Conservation (phyloP, 352 stramenopile species). For the Phytophthora tentaculata region DNA sequence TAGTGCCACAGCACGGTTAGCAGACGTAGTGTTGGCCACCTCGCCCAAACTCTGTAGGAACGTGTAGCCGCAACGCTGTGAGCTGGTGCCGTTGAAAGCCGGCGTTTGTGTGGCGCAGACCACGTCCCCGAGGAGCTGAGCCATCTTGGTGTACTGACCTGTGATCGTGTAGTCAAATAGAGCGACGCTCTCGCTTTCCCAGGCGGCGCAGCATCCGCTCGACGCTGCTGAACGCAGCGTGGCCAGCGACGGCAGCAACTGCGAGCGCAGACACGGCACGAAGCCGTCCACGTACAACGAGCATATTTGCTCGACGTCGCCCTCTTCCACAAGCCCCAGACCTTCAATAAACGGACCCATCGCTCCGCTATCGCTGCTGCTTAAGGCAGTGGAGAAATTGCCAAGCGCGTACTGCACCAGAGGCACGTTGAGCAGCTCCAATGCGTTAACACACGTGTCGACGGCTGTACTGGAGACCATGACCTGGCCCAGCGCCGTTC, state of each 20-base stretch:
- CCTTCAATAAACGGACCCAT: constrained; percentile 26
- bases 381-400: constrained; percentile 42
- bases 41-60: constrained; percentile 43
- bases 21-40: constrained; percentile 42
- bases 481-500: constrained; percentile 45
- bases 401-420: constrained; percentile 48
- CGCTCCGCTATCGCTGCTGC: constrained; percentile 20
- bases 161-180: constrained; percentile 71
- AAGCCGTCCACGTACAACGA: constrained; percentile 48
- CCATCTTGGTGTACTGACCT: constrained; percentile 59
- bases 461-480: constrained; percentile 44
- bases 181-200: constrained; percentile 43
- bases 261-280: constrained; percentile 56
- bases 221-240: constrained; percentile 53
- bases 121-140: constrained; percentile 58
- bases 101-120: constrained; percentile 60
- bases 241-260: constrained; percentile 61
- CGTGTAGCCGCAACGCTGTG: constrained; percentile 62
- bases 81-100: constrained; percentile 41
- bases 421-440: constrained; percentile 44
- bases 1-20: constrained; percentile 43
- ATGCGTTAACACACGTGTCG: constrained; percentile 41
- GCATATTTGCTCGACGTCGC: constrained; percentile 61
- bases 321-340: constrained; percentile 32
- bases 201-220: constrained; percentile 61